A percentile compares a stretch with the other conserved stretches of the same genome.
These are phyloP conservation scores for Paralagenidium karlingii DNA, from an alignment of 352 stramenopile species.

Conservation along the genomic window DNA sequence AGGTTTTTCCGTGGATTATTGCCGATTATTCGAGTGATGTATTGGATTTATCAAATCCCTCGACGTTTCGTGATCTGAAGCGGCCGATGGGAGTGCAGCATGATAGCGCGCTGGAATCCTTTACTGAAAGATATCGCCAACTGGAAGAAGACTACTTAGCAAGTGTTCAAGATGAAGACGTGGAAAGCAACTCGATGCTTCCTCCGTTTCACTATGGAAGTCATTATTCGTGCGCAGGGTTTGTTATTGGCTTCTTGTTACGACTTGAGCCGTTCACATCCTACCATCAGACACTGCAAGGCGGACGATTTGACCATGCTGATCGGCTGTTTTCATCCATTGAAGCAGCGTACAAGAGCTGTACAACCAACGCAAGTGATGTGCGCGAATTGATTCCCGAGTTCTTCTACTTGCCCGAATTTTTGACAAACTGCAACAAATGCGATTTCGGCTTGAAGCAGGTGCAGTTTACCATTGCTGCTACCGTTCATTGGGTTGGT, in stretches of 20 bases:
- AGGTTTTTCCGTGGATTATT: slow-evolving; percentile 94
- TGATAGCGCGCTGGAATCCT: slow-evolving; percentile 54
- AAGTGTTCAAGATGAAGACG: slow-evolving; percentile 11
- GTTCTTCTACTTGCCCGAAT: slow-evolving; percentile 75
- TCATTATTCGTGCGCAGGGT: slow-evolving; percentile 94
- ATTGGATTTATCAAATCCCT: slow-evolving; percentile 68
- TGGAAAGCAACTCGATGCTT: slow-evolving; percentile 46
- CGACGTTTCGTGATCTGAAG: slow-evolving; percentile 86
- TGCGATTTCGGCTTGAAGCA: slow-evolving; percentile 62
- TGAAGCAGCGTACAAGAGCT: slow-evolving; percentile 89
- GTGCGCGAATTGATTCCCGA: slow-evolving; percentile 72
- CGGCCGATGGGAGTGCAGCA: slow-evolving; percentile 92
- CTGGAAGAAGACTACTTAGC: no score
- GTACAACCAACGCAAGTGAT: slow-evolving; percentile 83
- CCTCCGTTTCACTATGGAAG: slow-evolving; percentile 95
- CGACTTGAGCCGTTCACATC: slow-evolving; percentile 87
- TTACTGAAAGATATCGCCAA: slow-evolving; percentile 39
- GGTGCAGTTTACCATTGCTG: slow-evolving; percentile 8
- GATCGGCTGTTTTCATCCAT: slow-evolving; percentile 95
- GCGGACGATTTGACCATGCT: slow-evolving; percentile 86
- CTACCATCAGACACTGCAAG: slow-evolving; percentile 80
- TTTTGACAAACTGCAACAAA: slow-evolving; percentile 62
- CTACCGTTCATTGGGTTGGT: no score
- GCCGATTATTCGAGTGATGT: slow-evolving; percentile 79
- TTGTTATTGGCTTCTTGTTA: slow-evolving; percentile 96